Conservation (phyloP, 257 asterid species). For the Jasminum sambac region DNA sequence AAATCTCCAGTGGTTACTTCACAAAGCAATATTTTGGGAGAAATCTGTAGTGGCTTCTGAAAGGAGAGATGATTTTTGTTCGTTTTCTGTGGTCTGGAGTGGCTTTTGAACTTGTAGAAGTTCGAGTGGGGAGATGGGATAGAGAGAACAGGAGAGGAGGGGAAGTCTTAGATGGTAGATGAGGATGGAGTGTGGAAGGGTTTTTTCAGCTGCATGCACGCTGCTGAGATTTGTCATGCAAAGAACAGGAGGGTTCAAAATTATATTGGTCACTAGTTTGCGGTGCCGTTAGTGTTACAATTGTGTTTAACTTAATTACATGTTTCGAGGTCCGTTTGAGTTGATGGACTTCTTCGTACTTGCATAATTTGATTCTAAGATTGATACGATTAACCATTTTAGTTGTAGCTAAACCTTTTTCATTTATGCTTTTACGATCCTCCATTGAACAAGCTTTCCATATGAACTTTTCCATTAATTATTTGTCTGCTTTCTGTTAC, state of each 20-base stretch:
- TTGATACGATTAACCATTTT: slow-evolving; percentile 12
- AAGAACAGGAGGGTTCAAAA: neutral
- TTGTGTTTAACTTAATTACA: neutral
- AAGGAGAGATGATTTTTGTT: neutral
- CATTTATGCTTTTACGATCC: slow-evolving; percentile 12
- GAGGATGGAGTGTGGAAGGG: no score
- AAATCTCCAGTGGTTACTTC: neutral
- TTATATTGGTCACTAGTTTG: slow-evolving; percentile 11
- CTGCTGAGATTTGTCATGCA: neutral
- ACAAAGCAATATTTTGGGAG: neutral
- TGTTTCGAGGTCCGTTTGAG: slow-evolving; percentile 5
- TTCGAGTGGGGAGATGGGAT: neutral
- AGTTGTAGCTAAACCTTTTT: slow-evolving; percentile 2
- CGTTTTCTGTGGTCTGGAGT: neutral
- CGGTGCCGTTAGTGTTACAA: neutral
- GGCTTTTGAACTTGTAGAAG: neutral
- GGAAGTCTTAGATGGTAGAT: no score
- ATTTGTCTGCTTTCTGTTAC: slow-evolving; percentile 24
- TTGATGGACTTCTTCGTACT: slow-evolving; percentile 15
- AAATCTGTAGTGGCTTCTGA: neutral
- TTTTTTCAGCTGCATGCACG: no score
- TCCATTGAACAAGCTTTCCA: slow-evolving; percentile 2
- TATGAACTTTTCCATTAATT: slow-evolving; percentile 10
- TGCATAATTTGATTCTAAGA: slow-evolving; percentile 13
- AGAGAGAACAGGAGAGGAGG: neutral